These are phyloP conservation scores for Botrytis aclada DNA, from an alignment of 2,329 filamentous ascomycete species.

Conservation along the genomic window DNA sequence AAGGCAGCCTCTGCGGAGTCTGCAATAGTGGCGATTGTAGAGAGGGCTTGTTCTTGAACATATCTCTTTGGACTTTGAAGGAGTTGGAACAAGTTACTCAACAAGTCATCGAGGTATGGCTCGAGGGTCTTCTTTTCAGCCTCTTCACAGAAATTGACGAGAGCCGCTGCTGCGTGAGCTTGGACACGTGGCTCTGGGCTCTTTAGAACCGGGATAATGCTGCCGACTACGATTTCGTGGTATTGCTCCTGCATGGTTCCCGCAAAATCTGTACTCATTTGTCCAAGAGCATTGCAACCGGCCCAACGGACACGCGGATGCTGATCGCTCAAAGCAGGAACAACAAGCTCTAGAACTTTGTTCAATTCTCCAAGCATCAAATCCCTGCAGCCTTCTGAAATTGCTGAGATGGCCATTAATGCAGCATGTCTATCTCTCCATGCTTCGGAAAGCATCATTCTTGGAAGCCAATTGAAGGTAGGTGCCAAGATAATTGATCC, in stretches of 20 bases:
- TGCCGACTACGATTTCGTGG: slow-evolving; percentile 80
- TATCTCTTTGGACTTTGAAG: slow-evolving; percentile 91
- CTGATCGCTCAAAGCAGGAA: slow-evolving; percentile 82
- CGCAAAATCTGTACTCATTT: slow-evolving; percentile 99
- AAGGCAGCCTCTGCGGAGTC: slow-evolving; percentile 96
- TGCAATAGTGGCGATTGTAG: slow-evolving; percentile 97
- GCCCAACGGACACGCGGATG: slow-evolving; percentile 96
- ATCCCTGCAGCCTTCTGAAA: slow-evolving; percentile 94
- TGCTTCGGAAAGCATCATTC: slow-evolving; percentile 93
- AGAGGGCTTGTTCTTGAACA: slow-evolving; percentile 95
- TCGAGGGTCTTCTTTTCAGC: slow-evolving; percentile 89
- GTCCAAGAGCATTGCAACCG: slow-evolving; percentile 95
- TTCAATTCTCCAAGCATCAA: slow-evolving; percentile 93
- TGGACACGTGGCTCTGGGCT: slow-evolving; percentile 91
- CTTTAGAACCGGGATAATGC: slow-evolving; percentile 88
- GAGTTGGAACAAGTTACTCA: slow-evolving; percentile 81
- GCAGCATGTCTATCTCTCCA: slow-evolving; percentile 97
- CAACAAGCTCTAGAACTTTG: slow-evolving; percentile 91
- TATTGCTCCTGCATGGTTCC: slow-evolving; percentile 97
- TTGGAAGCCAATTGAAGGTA: slow-evolving; percentile 93
- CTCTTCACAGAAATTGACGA: slow-evolving; percentile 99
- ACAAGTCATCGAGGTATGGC: slow-evolving; percentile 85
- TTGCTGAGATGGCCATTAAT: slow-evolving; percentile 97
- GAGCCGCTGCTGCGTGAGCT: slow-evolving; percentile 92
- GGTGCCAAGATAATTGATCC: slow-evolving; percentile 89